Evolutionary conservation across 148 eudicot species (phyloP).

Genomic region (Vaccinium vitisidaea): DNA sequence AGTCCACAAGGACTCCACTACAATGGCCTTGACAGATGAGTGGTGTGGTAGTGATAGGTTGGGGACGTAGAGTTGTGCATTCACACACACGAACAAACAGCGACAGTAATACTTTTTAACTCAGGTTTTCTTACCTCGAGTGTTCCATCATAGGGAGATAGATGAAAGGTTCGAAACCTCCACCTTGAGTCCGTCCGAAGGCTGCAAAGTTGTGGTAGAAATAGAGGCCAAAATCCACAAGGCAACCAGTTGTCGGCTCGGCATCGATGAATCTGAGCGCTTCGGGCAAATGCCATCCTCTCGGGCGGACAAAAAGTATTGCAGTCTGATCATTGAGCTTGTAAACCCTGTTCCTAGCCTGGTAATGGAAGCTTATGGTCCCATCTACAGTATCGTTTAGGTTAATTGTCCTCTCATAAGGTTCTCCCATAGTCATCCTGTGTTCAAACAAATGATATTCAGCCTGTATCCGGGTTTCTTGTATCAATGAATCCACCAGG

Average conservation of each 20-base stretch:
- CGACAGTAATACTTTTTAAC: background rate
- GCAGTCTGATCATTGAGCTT: slow-evolving; percentile 69
- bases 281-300: slow-evolving; percentile 88
- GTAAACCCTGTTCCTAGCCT: slow-evolving; percentile 60
- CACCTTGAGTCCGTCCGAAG: slow-evolving; percentile 54
- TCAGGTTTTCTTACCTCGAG: slow-evolving; percentile 42
- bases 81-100: background rate
- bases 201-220: slow-evolving; percentile 57
- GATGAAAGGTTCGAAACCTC: slow-evolving; percentile 67
- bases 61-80: background rate
- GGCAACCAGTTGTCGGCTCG: slow-evolving; percentile 69
- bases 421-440: slow-evolving; percentile 97
- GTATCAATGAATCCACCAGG: background rate
- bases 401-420: slow-evolving; percentile 72
- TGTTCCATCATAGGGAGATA: slow-evolving; percentile 83
- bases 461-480: background rate
- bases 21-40: background rate
- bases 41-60: background rate
- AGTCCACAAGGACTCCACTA: too few species aligned
- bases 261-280: slow-evolving; percentile 69
- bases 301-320: slow-evolving; percentile 74
- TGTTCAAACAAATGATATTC: background rate
- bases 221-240: slow-evolving; percentile 79
- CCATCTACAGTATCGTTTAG: slow-evolving; percentile 73
- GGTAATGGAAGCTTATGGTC: slow-evolving; percentile 62